Evolutionary conservation across 139 green algal genomes (phyloP).

Genomic region (Edaphochlamys debaryana): DNA sequence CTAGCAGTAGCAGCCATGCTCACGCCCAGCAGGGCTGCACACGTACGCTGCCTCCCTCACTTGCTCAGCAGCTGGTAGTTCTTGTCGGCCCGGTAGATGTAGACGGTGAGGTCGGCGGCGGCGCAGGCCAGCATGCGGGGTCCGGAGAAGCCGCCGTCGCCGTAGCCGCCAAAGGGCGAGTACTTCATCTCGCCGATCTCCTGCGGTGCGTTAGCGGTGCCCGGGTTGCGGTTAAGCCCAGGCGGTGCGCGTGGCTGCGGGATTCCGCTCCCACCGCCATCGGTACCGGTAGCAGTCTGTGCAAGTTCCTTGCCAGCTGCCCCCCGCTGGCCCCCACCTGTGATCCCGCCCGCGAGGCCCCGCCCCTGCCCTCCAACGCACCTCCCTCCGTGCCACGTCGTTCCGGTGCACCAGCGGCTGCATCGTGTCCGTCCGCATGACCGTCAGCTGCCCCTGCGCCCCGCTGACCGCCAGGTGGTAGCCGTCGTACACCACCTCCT

Average conservation of each 20-base stretch:
- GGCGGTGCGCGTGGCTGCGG: too few relatives aligned
- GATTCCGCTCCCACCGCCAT: too few relatives aligned
- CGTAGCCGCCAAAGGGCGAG: conserved; percentile 31
- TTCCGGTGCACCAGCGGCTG: conserved; percentile 53
- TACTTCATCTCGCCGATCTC: conserved; percentile 68
- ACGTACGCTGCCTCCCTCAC: too few relatives aligned
- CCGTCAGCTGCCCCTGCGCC: conserved; percentile 46
- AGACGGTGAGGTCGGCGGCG: conserved; percentile 60
- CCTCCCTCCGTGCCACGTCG: not conserved
- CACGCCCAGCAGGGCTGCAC: too few relatives aligned
- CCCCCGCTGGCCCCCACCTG: not conserved
- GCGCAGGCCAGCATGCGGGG: conserved; percentile 58
- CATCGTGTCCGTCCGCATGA: conserved; percentile 58
- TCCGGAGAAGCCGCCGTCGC: conserved; percentile 11
- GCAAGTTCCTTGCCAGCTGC: too few relatives aligned
- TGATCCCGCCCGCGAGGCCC: not conserved
- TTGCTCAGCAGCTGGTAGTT: conserved; percentile 60
- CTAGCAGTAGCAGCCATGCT: too few relatives aligned
- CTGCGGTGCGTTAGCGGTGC: not conserved
- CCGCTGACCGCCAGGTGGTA: conserved; percentile 59
- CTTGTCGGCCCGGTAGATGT: conserved; percentile 60
- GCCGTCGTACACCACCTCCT: not conserved
- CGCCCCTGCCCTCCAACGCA: not conserved
- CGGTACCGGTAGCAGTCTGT: too few relatives aligned
- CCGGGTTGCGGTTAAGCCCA: too few relatives aligned